Evolutionary conservation across 495 filamentous ascomycete species (phyloP).

Genomic region (Parmelia sp.): DNA sequence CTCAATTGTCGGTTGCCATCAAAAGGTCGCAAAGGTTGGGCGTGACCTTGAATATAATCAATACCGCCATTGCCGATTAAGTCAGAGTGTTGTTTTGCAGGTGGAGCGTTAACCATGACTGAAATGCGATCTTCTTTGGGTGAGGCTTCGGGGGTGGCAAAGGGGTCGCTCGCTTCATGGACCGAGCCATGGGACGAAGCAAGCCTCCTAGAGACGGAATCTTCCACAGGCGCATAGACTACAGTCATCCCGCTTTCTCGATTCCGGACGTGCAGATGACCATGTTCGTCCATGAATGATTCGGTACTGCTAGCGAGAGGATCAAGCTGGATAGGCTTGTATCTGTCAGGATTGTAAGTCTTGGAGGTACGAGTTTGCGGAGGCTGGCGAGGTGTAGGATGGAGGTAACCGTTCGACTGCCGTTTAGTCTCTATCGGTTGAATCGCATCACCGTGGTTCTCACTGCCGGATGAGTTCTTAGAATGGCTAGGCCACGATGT

Average conservation of each 20-base stretch:
- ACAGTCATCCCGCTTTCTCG: conserved; percentile 16
- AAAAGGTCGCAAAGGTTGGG: conserved; percentile 11
- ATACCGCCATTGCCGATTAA: conserved; percentile 7
- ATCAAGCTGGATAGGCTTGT: conserved; percentile 29
- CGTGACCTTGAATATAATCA: conserved; percentile 9
- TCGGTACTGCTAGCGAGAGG: conserved; percentile 36
- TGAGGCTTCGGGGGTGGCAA: conserved; percentile 17
- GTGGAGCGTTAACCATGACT: conserved; percentile 10
- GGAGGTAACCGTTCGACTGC: neutral
- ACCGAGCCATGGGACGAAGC: neutral
- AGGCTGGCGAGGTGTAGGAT: conserved; percentile 10
- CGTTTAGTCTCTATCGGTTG: neutral
- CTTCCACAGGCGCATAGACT: conserved; percentile 9
- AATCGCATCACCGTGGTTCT: conserved; percentile 2
- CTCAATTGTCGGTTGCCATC: conserved; percentile 11
- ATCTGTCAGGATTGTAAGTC: conserved; percentile 10
- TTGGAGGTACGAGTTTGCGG: neutral
- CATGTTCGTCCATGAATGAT: conserved; percentile 43
- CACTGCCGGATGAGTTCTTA: conserved; percentile 8
- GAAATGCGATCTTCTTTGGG: conserved; percentile 6
- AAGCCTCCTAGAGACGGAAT: conserved; percentile 4
- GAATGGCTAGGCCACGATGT: conserved; percentile 10
- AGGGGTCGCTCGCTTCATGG: conserved; percentile 13
- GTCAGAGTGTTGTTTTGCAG: conserved; percentile 12
- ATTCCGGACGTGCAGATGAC: conserved; percentile 38